Evolutionary conservation across 371 early-diverging fungal genomes (phyloP), one percentile per base, ranked within the genome.

Genomic region (Apophysomyces sp.): DNA sequence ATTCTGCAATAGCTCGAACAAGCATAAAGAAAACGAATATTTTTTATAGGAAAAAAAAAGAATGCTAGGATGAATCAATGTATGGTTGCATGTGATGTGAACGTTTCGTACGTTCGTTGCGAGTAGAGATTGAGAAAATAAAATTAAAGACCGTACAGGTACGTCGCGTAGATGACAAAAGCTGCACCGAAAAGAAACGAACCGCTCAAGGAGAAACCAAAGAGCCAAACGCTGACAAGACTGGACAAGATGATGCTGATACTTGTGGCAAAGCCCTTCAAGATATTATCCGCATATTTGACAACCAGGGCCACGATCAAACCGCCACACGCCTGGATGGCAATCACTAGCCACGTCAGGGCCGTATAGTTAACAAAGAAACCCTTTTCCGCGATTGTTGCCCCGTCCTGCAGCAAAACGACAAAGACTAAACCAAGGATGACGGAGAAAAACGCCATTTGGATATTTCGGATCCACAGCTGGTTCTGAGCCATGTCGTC

Each of bases 191-290:
- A n/a, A 5, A 89, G 52, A 70, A 98, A 98, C 6, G 80, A 30
- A 2, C 68, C 57, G 6, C 94, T 86, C 55, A 95, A 72, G 18
- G 74, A 63, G 62, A 90, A 85, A 60, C 83, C 87, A 74, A 97
- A 96, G n/a, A 95, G 69, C 62, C 80, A 87, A 28, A 90, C 83
- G 53, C 89, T 88, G 4, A 88, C 73, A 39, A 90, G 72, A 57
- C 89, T 85, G 16, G 94, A 93, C 40, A 98, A 76, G 39, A 98
- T 91, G 61, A 98, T 97, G 49, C 95, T 93, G 61, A 97, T 87
- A 57, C 94, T 93, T 9, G 98, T 97, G 6, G 98, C 97, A 74
- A 94, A 94, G 7, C 97, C 96, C 74, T 98, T 98, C 55, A 98
- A 84, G 60, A 98, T 97, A 67, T 96, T 97, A 71, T 97, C 97